These are phyloP conservation scores for Lipomyces starkeyi DNA, from an alignment of 805 yeast species.

Conservation along the genomic window DNA sequence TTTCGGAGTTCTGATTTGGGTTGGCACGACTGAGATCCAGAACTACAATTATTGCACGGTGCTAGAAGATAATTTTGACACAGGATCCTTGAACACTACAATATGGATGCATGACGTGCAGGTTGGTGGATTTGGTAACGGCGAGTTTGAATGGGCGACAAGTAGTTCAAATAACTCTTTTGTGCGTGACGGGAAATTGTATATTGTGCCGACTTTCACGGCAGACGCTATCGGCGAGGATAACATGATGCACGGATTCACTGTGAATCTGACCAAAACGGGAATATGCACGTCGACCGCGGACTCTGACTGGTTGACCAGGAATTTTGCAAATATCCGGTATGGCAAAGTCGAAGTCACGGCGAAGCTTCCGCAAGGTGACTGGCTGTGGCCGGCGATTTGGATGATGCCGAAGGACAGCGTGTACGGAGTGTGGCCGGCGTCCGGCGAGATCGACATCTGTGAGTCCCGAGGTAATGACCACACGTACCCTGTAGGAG, in stretches of 20 bases:
- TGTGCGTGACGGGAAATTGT: slow-evolving; percentile 24
- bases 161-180: slow-evolving; percentile 20
- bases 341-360: slow-evolving; percentile 33
- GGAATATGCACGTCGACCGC: slow-evolving; percentile 26
- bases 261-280: slow-evolving; percentile 28
- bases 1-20: slow-evolving; percentile 29
- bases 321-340: slow-evolving; percentile 15
- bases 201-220: slow-evolving; percentile 33
- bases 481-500: slow-evolving; percentile 28
- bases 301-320: slow-evolving; percentile 22
- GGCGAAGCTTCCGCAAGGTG: slow-evolving; percentile 31
- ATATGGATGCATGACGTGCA: slow-evolving; percentile 30
- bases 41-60: slow-evolving; percentile 24
- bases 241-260: slow-evolving; percentile 30
- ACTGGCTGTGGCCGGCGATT: slow-evolving; percentile 37
- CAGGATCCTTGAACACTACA: slow-evolving; percentile 1
- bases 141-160: slow-evolving; percentile 32
- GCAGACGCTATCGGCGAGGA: slow-evolving; percentile 28
- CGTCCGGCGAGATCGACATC: slow-evolving; percentile 36
- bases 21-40: slow-evolving; percentile 25
- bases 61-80: slow-evolving; percentile 17
- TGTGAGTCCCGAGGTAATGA: slow-evolving; percentile 32
- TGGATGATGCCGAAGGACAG: slow-evolving; percentile 34
- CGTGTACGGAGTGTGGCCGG: slow-evolving; percentile 34
- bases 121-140: slow-evolving; percentile 36